Conservation (phyloP, 2,329 filamentous ascomycete species). For the Penicillium sp. region DNA sequence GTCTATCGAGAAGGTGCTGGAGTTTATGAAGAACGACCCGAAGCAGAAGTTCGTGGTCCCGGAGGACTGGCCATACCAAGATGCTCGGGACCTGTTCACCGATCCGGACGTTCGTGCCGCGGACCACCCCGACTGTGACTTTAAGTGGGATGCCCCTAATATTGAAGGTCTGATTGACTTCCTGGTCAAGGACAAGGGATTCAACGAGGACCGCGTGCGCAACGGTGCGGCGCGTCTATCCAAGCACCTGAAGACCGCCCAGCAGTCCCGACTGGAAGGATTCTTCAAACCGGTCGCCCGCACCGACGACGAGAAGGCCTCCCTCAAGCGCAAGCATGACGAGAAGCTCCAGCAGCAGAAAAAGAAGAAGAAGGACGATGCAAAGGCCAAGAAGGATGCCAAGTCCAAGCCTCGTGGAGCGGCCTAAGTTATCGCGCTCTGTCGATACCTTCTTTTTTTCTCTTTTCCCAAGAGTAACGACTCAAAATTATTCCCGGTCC, state of each 20-base stretch:
- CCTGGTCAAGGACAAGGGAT: constrained; percentile 91
- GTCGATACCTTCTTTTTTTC: neutral
- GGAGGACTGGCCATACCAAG: constrained; percentile 94
- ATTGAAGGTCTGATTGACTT: constrained; percentile 87
- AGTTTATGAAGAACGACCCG: constrained; percentile 72
- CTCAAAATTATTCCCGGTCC: constrained; percentile 8
- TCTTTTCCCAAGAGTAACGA: neutral
- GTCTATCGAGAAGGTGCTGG: constrained; percentile 82
- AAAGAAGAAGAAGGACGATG: constrained; percentile 92
- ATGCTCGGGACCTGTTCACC: constrained; percentile 89
- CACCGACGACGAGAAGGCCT: constrained; percentile 81
- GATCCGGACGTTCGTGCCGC: constrained; percentile 84
- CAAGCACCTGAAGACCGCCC: constrained; percentile 88
- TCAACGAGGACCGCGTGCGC: constrained; percentile 91
- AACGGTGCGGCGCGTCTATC: constrained; percentile 74
- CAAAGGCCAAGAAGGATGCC: constrained; percentile 89
- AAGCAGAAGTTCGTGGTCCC: constrained; percentile 82
- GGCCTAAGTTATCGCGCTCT: constrained; percentile 33
- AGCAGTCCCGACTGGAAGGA: constrained; percentile 88
- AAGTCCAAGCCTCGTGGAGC: constrained; percentile 82
- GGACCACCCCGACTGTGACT: constrained; percentile 85
- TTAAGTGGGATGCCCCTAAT: constrained; percentile 96
- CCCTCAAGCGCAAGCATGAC: constrained; percentile 88
- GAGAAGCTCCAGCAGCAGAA: constrained; percentile 90
- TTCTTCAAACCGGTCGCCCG: constrained; percentile 95